Base-by-base conservation (phyloP, 345 rosid genomes). In the Citrus inodora region DNA sequence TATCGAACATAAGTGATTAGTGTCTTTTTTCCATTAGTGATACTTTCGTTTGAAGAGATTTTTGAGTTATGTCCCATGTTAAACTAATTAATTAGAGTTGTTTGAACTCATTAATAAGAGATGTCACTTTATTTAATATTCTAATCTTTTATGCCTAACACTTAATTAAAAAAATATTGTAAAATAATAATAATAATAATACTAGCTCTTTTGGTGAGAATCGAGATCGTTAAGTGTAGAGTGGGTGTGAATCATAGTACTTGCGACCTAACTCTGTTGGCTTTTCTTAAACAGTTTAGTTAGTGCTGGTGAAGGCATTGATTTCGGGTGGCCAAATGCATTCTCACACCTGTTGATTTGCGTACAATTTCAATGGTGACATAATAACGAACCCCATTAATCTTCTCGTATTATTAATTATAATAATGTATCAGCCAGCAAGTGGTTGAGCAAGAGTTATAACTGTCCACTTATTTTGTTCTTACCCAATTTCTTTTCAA, bases 11-110 rank as follows among this genome's bases (percentile, higher is more conserved):
- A 38, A 8, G 3, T 38, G 3, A 0, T 3, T 38, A 0, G 11
- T 8, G 3, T 37, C 9, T 6, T 37, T 37, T 7, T 0, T 35
- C 0, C 1, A 6, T 0, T 0, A 0, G 0, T 38, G 7, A 38
- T 38, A 38, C 3, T 8, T 38, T 38, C 42, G 3, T 38, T 8
- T 38, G 3, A 7, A 1, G 10, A 38, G 42, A 2, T 0, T 7
- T 8, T 8, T 38, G 0, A 40, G 0, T 40, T 40, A 10, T 9
- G 13, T 1, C 3, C 0, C 4, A 40, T 9, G 0, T 40, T 40
- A 40, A 40, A 9, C 0, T 40, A 9, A 0, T 9, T 9, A 40
- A 40, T 40, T 4, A 40, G 1, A 40, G 46, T 40, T 9, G 10
- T 10, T 40, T 40, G 8, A 40, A 9, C 3, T 40, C 8, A 2